Conservation (phyloP, 177 flowering plant species). For the Telopea speciosissima region DNA sequence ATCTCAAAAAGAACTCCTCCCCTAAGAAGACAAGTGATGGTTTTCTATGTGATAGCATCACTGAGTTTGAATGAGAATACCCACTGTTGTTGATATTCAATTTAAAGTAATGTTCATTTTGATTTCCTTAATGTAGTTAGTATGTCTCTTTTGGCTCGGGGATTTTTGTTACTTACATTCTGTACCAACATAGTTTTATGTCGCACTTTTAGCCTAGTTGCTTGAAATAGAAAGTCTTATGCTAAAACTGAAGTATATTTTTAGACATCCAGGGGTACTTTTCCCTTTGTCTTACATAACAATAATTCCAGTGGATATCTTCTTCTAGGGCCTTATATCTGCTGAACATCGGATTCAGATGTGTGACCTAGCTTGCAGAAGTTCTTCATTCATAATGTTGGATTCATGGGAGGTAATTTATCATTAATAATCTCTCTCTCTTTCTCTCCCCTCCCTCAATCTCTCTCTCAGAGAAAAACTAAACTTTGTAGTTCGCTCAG, state of each 20-base stretch:
- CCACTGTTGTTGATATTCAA: too few species aligned
- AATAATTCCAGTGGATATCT: background rate
- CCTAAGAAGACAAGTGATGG: background rate
- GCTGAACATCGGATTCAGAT: slow-evolving; percentile 69
- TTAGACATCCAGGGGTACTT: background rate
- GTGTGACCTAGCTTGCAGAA: slow-evolving; percentile 69
- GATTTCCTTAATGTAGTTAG: too few species aligned
- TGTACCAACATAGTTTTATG: background rate
- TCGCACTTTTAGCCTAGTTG: background rate
- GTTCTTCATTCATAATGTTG: slow-evolving; percentile 80
- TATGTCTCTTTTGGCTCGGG: background rate
- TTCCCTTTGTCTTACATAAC: background rate
- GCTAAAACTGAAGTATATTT: background rate
- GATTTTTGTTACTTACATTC: background rate
- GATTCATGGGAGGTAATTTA: slow-evolving; percentile 90
- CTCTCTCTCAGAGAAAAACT: too few species aligned
- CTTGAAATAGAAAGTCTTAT: background rate
- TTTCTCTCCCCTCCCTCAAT: too few species aligned
- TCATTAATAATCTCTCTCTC: background rate
- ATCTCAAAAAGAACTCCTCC: background rate
- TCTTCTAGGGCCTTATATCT: slow-evolving; percentile 56
- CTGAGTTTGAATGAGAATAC: background rate
- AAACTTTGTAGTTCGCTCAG: background rate
- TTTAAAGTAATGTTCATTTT: background rate
- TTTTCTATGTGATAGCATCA: background rate